phyloP scores from a whole-genome alignment of 2,329 filamentous ascomycete genomes.

The Xylariaceae sp. region DNA sequence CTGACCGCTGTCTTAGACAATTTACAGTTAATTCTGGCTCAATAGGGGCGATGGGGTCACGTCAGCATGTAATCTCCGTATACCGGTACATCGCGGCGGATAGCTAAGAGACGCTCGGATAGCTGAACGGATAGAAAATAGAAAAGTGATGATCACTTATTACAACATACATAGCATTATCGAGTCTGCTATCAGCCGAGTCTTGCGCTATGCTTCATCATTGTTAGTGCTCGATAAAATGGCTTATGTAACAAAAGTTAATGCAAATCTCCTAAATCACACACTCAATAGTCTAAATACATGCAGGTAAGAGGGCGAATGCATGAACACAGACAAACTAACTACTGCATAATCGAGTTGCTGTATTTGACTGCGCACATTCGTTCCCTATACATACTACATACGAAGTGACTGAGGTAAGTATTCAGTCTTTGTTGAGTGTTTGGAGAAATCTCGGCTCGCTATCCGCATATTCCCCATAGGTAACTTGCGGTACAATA shows the following conservation, averaged over 20 bases:
- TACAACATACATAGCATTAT: not conserved
- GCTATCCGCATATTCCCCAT: not conserved
- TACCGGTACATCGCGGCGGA: conserved; percentile 28
- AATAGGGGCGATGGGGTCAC: conserved; percentile 17
- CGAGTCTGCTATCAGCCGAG: not conserved
- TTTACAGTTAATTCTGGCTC: conserved; percentile 12
- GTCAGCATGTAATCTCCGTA: conserved; percentile 31
- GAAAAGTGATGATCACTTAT: conserved; percentile 21
- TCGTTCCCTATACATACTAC: too few species aligned
- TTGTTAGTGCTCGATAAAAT: not conserved
- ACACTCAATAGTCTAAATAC: not conserved
- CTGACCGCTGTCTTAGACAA: conserved; percentile 28
- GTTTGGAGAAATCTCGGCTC: not conserved
- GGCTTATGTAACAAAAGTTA: not conserved
- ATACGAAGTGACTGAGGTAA: too few species aligned
- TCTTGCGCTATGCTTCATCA: not conserved
- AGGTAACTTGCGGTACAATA: not conserved
- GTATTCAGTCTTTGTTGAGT: not conserved
- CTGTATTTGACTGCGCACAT: not conserved
- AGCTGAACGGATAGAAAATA: conserved; percentile 15
- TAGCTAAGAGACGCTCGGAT: conserved; percentile 22
- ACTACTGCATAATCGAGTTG: not conserved
- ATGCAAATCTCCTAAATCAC: not conserved
- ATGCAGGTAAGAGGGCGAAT: not conserved
- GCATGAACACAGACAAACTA: not conserved